Base-by-base conservation (phyloP, 805 yeast species). In the Sugiyamaella floridensis region DNA sequence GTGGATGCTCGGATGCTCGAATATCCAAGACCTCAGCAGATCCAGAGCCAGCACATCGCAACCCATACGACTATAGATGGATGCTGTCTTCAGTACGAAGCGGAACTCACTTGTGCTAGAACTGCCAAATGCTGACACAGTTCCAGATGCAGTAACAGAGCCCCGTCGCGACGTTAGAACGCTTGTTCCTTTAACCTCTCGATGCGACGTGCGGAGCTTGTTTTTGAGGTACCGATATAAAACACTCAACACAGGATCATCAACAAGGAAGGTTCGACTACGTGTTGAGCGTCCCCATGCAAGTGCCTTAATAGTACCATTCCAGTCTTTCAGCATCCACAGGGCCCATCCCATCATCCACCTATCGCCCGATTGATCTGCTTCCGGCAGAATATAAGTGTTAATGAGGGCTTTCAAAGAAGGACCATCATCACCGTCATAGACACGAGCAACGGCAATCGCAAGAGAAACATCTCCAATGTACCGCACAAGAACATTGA, bases 261-360 rank as follows among this genome's bases (percentile, higher is more conserved):
- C 92, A 15, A 78, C 80, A 49, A 80, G 66, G 59, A 77, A 82
- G 2, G 76, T 72, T 45, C 57, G 44, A 19, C 44, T 43, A 10
- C 32, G 46, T n/a, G 20, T 22, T 14, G 47, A n/a, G 7, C 48
- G 28, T 19, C 52, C 55, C 37, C 55, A 45, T 14, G 86, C 76
- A 54, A 88, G 71, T 0, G 89, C 81, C 57, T 83, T 82, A 11
- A 87, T 78, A 0, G 96, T 73, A 8, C 71, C 63, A 2, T 68
- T 67, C 45, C 74, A 73, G 48, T 78, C 76, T 2, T 68, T 72
- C 37, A 83, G 57, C 55, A 79, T 81, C 89, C 92, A 85, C 58
- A 80, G 83, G 3, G 86, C 79, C 83, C 92, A 90, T 63, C 90
- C 85, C 1, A 84, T 75, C 16, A 77, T 75, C 97, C 97, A 89